These are phyloP conservation scores for Speleostelium caveatum DNA, from an alignment of 78 protist species.

Conservation along the genomic window DNA sequence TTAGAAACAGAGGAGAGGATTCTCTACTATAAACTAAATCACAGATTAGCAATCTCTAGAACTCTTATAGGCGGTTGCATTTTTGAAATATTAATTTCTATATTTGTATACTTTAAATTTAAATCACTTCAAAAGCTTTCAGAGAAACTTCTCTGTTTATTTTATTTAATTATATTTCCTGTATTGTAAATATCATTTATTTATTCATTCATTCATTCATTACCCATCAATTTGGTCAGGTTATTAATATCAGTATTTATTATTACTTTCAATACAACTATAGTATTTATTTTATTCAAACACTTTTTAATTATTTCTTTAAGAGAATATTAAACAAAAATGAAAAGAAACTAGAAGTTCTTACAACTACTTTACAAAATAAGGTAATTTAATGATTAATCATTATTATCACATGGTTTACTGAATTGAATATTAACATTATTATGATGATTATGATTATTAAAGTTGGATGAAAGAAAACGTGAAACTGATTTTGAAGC, in stretches of 20 bases:
- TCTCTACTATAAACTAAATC: conserved; percentile 10
- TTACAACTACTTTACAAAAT: conserved; percentile 36
- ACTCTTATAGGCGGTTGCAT: conserved; percentile 21
- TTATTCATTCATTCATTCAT: neutral
- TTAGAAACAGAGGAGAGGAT: conserved; percentile 22
- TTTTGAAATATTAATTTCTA: conserved; percentile 28
- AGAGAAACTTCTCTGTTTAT: conserved; percentile 19
- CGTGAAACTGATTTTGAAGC: conserved; percentile 69
- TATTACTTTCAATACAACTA: neutral
- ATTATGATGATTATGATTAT: neutral
- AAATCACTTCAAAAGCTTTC: neutral
- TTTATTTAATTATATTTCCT: conserved; percentile 37
- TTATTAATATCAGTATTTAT: neutral
- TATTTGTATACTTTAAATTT: conserved; percentile 17
- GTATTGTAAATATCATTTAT: conserved; percentile 15
- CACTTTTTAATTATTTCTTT: conserved; percentile 4
- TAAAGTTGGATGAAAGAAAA: conserved; percentile 55
- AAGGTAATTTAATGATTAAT: neutral
- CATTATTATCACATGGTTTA: neutral
- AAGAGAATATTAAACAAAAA: conserved; percentile 8
- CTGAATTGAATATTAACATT: neutral
- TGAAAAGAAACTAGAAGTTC: conserved; percentile 37
- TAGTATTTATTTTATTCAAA: conserved; percentile 4
- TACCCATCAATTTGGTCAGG: neutral
- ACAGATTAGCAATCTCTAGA: neutral